Evolutionary conservation across 768 basidiomycete genomes (phyloP).

Genomic region (Calocybe gangraenosa): DNA sequence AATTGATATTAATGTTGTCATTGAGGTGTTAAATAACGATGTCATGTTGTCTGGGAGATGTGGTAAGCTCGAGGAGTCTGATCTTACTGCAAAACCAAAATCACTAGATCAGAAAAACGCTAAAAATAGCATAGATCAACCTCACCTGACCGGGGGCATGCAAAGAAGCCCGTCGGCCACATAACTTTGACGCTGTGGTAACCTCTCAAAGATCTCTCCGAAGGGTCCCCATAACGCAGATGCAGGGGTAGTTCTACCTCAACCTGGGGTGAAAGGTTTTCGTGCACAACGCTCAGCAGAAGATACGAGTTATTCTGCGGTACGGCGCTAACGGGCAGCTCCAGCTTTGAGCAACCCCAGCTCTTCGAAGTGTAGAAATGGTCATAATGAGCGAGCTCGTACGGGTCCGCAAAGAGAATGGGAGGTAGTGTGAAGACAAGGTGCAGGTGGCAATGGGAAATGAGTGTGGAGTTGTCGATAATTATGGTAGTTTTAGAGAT

Average conservation of each 20-base stretch:
- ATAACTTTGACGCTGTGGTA: slow-evolving; percentile 26
- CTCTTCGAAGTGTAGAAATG: slow-evolving; percentile 35
- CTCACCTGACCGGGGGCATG: slow-evolving; percentile 29
- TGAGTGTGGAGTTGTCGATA: slow-evolving; percentile 8
- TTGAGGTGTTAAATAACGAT: slow-evolving; percentile 14
- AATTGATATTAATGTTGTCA: slow-evolving; percentile 20
- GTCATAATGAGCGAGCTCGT: slow-evolving; percentile 38
- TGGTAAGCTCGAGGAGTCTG: slow-evolving; percentile 2
- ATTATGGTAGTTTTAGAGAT: slow-evolving; percentile 26
- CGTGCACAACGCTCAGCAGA: slow-evolving; percentile 20
- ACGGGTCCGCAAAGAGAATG: slow-evolving; percentile 42
- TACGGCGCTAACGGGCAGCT: slow-evolving; percentile 40
- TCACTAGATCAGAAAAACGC: not conserved
- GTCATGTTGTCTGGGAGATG: slow-evolving; percentile 13
- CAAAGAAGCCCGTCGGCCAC: slow-evolving; percentile 35
- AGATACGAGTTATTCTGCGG: slow-evolving; percentile 19
- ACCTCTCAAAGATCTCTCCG: slow-evolving; percentile 11
- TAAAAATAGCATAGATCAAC: not conserved
- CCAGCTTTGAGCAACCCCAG: slow-evolving; percentile 40
- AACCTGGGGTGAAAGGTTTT: slow-evolving; percentile 11
- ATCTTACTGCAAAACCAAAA: not conserved
- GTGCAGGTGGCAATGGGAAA: slow-evolving; percentile 30
- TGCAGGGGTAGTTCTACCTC: slow-evolving; percentile 42
- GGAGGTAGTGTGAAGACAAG: slow-evolving; percentile 38
- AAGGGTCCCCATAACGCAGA: slow-evolving; percentile 37